A percentile compares a stretch with the other conserved stretches of the same genome.
These are phyloP conservation scores for Cephaloascus fragrans DNA, from an alignment of 805 yeast species.

Conservation along the genomic window DNA sequence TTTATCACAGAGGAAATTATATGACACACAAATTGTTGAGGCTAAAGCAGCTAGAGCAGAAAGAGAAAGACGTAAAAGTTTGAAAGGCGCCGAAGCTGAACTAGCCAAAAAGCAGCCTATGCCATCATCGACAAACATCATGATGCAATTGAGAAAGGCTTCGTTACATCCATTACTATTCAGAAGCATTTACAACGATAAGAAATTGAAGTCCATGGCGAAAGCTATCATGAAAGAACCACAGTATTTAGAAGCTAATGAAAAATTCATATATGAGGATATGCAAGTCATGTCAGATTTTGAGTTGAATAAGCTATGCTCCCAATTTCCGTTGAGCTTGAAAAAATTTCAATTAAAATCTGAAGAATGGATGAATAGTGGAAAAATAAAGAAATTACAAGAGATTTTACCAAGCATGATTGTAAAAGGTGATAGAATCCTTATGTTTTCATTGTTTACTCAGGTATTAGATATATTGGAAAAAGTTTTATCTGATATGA, in stretches of 20 bases:
- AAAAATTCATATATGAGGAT: slow-evolving; percentile 75
- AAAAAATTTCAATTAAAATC: slow-evolving; percentile 41
- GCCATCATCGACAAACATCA: slow-evolving; percentile 50
- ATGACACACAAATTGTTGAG: slow-evolving; percentile 44
- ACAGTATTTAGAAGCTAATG: slow-evolving; percentile 67
- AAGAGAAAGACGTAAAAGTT: slow-evolving; percentile 28
- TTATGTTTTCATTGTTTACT: slow-evolving; percentile 87
- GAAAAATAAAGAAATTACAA: slow-evolving; percentile 56
- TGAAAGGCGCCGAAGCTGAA: slow-evolving; percentile 26
- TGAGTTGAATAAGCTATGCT: slow-evolving; percentile 71
- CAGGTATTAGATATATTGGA: slow-evolving; percentile 87
- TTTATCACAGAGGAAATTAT: slow-evolving; percentile 44
- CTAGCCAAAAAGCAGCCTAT: slow-evolving; percentile 20
- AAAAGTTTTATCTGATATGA: slow-evolving; percentile 50
- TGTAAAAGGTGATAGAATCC: slow-evolving; percentile 49
- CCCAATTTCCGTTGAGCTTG: slow-evolving; percentile 59
- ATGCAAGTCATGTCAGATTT: slow-evolving; percentile 93
- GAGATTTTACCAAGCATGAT: slow-evolving; percentile 51
- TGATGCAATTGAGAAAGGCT: slow-evolving; percentile 88
- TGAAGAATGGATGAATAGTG: slow-evolving; percentile 54
- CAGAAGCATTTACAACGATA: slow-evolving; percentile 53
- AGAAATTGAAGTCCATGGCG: slow-evolving; percentile 55
- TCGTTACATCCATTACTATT: slow-evolving; percentile 87
- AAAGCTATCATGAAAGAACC: slow-evolving; percentile 73
- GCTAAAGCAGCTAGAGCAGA: slow-evolving; percentile 31